These are phyloP conservation scores for Microsporum canis DNA, from an alignment of 2,329 filamentous ascomycete species.

Conservation along the genomic window DNA sequence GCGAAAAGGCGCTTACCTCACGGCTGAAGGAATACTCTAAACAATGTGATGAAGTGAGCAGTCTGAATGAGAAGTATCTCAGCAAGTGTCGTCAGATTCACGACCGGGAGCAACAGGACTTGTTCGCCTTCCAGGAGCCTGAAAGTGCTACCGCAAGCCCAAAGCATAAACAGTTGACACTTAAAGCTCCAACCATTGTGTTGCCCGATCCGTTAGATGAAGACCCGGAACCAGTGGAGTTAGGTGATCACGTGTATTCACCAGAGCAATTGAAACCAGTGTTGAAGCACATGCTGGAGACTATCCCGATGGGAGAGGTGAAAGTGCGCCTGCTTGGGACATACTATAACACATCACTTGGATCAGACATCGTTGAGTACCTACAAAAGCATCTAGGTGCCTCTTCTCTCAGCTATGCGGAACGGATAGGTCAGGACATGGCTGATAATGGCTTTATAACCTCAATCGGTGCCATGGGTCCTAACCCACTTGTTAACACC, in stretches of 20 bases:
- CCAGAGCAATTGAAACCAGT: conserved; percentile 87
- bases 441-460: conserved; percentile 76
- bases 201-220: conserved; percentile 57
- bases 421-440: conserved; percentile 89
- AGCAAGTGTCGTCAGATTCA: conserved; percentile 97
- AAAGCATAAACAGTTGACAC: conserved; percentile 23
- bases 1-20: conserved; percentile 82
- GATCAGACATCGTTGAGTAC: conserved; percentile 91
- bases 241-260: conserved; percentile 78
- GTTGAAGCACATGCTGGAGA: conserved; percentile 71
- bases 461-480: conserved; percentile 80
- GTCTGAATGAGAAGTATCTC: conserved; percentile 91
- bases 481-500: conserved; percentile 34
- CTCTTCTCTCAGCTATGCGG: conserved; percentile 76
- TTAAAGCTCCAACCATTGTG: conserved; percentile 62
- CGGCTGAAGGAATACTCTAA: conserved; percentile 89
- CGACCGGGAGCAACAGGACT: conserved; percentile 96
- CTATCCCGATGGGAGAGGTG: conserved; percentile 74
- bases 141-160: conserved; percentile 49
- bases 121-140: conserved; percentile 89
- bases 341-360: conserved; percentile 84
- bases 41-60: conserved; percentile 81
- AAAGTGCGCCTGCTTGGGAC: conserved; percentile 94
- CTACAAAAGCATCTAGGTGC: conserved; percentile 79
- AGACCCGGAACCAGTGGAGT: conserved; percentile 77